Conservation (phyloP, 2,329 filamentous ascomycete genomes). For the Biscogniauxia mediterranea region DNA sequence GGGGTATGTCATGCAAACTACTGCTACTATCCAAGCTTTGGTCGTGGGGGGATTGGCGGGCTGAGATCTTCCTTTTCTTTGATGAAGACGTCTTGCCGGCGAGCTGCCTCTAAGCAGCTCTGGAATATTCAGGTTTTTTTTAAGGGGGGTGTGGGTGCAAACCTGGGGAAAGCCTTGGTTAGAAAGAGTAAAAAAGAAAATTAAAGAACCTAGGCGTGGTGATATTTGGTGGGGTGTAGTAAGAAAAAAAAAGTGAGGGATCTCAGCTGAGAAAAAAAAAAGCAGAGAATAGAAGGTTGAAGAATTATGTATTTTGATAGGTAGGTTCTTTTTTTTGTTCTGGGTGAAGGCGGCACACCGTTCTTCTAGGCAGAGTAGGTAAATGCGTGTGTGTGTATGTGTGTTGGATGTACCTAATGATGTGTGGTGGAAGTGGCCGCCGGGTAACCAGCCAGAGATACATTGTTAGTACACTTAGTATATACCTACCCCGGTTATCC, state of each 20-base stretch:
- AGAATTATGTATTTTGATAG: background rate
- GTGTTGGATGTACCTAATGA: too few relatives aligned
- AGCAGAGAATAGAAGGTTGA: background rate
- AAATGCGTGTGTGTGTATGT: too few relatives aligned
- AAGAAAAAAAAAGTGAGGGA: background rate
- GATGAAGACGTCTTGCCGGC: slow-evolving; percentile 68
- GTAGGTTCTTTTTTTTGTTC: too few relatives aligned
- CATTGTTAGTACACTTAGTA: too few relatives aligned
- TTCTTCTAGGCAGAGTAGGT: too few relatives aligned
- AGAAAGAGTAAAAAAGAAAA: background rate
- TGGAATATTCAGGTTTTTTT: slow-evolving; percentile 26
- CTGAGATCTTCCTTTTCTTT: slow-evolving; percentile 68
- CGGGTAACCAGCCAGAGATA: too few relatives aligned
- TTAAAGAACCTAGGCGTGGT: background rate
- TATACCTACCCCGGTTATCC: too few relatives aligned
- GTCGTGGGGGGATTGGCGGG: slow-evolving; percentile 46
- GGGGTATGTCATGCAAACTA: slow-evolving; percentile 43
- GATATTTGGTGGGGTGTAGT: background rate
- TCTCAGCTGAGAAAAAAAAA: background rate
- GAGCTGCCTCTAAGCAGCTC: slow-evolving; percentile 65
- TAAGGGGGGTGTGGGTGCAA: slow-evolving; percentile 1
- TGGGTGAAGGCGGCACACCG: too few relatives aligned
- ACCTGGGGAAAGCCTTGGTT: slow-evolving; percentile 6
- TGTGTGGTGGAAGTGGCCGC: too few relatives aligned
- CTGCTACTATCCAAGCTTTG: slow-evolving; percentile 30